Base-by-base conservation (phyloP, 1,284 basidiomycete species). In the Pseudozyma thailandica region DNA sequence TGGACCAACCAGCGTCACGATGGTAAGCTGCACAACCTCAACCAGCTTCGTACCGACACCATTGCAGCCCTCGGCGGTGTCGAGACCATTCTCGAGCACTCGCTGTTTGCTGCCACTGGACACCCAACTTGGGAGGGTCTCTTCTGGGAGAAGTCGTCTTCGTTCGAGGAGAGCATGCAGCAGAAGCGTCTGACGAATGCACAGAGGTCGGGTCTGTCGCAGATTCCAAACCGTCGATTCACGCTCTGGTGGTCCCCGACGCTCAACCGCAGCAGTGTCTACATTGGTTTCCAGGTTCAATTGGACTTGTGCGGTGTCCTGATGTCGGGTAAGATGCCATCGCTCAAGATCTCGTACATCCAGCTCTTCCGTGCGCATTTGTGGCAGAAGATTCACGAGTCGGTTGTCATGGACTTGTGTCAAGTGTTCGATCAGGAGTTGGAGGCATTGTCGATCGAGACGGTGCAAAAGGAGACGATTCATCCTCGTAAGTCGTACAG, bases 211-310 rank as follows among this genome's bases (percentile, higher is more conserved):
- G 94, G 94, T 91, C 85, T 97, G 39, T 94, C 93, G 83, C 94
- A 98, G 84, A 97, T 99, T 83, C 96, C 96, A 7, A 99, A 98
- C 84, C 94, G 96, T 89, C 92, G 95, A n/a, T 98, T 98, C 86
- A 98, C 94, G 3, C 87, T 98, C 6, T 99, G 96, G 96, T 99
- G 95, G 95, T 94, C 92, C 81, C 94, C 94, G 18, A 85, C 85
- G 6, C 94, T 98, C 86, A 98, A 98, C 85, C 92, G 94, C 72
- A 94, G 94, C 54, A 98, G 98, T 82, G 94, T 98, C 84, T 98
- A 98, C 82, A 94, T 98, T 82, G 96, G 95, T 88, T 98, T 98
- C 91, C 96, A 98, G 84, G 96, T 98, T 20, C 96, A 98, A 81
- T 88, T 98, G 48, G 95, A 98, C 87, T 85, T 98, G 72, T 98